Percentiles rank a stretch among this genome's conserved stretches.
phyloP scores from a whole-genome alignment of 441 rosid species.

The Syzygium malaccense region DNA sequence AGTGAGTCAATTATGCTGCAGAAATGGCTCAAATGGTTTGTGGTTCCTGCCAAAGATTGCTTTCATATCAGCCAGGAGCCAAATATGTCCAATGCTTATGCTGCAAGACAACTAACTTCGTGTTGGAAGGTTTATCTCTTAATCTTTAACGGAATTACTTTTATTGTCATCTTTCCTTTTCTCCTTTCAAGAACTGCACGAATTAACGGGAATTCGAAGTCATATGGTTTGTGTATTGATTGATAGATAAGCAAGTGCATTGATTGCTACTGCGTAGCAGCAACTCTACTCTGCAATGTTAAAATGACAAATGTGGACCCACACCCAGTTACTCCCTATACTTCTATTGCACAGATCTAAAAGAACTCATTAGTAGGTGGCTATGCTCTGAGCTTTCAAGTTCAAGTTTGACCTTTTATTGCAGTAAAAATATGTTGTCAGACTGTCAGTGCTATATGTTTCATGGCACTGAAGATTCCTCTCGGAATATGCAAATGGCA shows the following conservation, averaged over 20 bases:
- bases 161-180: not conserved
- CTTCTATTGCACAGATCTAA: not conserved
- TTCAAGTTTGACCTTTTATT: not conserved
- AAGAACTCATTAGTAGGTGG: not conserved
- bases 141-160: not conserved
- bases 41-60: constrained; percentile 81
- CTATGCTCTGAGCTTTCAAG: not conserved
- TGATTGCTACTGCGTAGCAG: not conserved
- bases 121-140: constrained; percentile 63
- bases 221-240: not conserved
- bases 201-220: not conserved
- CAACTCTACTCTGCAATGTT: not conserved
- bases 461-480: not conserved
- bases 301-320: not conserved
- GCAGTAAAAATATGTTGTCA: not conserved
- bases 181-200: not conserved
- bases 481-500: not conserved
- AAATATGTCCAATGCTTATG: constrained; percentile 57
- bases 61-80: constrained; percentile 65
- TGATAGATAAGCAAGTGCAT: not conserved
- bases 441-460: not conserved
- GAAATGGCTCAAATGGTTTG: constrained; percentile 23
- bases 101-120: constrained; percentile 64
- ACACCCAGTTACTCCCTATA: not conserved
- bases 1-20: not conserved